Evolutionary conservation across 495 filamentous ascomycete genomes (phyloP).

Genomic region (Penicillium egyptiacum): DNA sequence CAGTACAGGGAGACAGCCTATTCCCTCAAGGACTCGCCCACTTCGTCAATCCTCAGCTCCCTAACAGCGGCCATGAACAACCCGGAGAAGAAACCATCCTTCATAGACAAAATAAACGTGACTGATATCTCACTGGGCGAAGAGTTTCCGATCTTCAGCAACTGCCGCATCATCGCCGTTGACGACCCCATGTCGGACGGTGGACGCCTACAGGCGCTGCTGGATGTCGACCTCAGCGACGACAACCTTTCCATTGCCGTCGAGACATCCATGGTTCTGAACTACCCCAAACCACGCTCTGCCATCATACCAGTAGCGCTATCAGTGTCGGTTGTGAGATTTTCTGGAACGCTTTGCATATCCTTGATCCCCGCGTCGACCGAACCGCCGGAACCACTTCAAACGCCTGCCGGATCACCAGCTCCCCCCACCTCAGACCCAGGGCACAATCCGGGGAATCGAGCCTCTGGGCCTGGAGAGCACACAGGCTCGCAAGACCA

Average conservation of each 20-base stretch:
- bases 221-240: constrained; percentile 92
- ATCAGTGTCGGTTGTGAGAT: constrained; percentile 86
- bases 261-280: constrained; percentile 90
- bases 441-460: constrained; percentile 3
- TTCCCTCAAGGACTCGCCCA: constrained; percentile 69
- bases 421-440: constrained; percentile 25
- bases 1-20: constrained; percentile 88
- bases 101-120: constrained; percentile 87
- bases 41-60: constrained; percentile 81
- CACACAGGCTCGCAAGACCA: constrained; percentile 18
- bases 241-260: constrained; percentile 92
- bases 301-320: constrained; percentile 93
- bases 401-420: constrained; percentile 36
- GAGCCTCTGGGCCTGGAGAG: constrained; percentile 19
- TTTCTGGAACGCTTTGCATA: constrained; percentile 90
- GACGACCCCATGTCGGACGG: constrained; percentile 53
- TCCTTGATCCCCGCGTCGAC: constrained; percentile 73
- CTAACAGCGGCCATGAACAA: constrained; percentile 86
- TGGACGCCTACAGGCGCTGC: constrained; percentile 79
- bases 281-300: constrained; percentile 85
- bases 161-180: constrained; percentile 82
- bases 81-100: constrained; percentile 74
- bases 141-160: constrained; percentile 98
- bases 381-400: constrained; percentile 44
- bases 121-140: constrained; percentile 92